These are phyloP conservation scores for Picea sitchensis DNA, from an alignment of 75 land plant species.

Conservation along the genomic window DNA sequence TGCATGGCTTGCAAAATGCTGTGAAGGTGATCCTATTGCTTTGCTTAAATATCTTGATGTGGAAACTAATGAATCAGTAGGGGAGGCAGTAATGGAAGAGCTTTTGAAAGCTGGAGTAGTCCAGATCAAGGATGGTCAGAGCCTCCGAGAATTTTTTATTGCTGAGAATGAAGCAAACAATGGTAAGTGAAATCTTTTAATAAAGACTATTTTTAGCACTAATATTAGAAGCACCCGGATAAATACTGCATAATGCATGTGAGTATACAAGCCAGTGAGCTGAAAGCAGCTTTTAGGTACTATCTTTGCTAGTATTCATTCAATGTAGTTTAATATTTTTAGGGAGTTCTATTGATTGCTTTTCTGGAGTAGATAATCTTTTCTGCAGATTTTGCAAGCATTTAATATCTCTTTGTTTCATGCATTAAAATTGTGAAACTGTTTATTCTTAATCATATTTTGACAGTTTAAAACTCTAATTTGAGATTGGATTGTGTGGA, in stretches of 20 bases:
- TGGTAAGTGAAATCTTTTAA: conserved; percentile 27
- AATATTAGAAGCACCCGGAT: background rate
- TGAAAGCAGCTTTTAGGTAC: background rate
- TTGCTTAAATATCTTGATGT: conserved; percentile 90
- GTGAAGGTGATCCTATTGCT: conserved; percentile 64
- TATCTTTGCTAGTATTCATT: background rate
- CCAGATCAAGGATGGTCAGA: conserved; percentile 41
- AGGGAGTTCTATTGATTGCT: background rate
- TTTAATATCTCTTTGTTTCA: too few species aligned
- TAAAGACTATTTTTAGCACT: background rate
- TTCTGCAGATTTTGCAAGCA: too few species aligned
- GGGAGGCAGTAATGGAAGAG: conserved; percentile 71
- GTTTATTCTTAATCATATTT: background rate
- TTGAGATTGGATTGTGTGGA: background rate
- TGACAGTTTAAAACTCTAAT: background rate
- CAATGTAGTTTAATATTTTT: background rate
- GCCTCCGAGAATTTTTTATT: conserved; percentile 46
- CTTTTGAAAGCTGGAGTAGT: conserved; percentile 55
- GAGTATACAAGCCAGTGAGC: background rate
- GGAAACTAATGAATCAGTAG: conserved; percentile 92
- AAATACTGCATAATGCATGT: background rate
- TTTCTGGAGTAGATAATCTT: too few species aligned
- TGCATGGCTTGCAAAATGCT: conserved; percentile 74
- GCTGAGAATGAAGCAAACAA: conserved; percentile 17
- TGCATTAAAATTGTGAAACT: too few species aligned